Base-by-base conservation (phyloP, 2,329 filamentous ascomycete species). In the Phaeosphaeria sp. region DNA sequence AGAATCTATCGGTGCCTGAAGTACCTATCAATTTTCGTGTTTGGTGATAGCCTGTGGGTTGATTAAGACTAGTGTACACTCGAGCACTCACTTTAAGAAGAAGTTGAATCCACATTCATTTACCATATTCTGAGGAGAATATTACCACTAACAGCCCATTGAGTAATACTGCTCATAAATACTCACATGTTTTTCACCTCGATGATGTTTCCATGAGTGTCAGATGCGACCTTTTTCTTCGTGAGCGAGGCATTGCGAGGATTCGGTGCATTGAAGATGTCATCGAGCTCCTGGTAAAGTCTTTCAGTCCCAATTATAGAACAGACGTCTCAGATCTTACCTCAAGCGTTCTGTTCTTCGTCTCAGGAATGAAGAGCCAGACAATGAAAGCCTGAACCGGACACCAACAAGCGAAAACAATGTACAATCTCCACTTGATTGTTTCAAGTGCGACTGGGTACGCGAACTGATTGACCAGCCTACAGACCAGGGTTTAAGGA, bases 391-490 rank as follows among this genome's bases (percentile, higher is more conserved):
- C 60, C 49, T 66, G 63, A 6, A 71, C 42, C 0, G 66, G 58
- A 47, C 59, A 62, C 69, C 68, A 72, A 22, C 56, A 52, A 10
- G 60, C 58, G 27, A 72, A 69, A 18, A 72, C 66, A 41, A 72
- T 69, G 46, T 69, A 72, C 9, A 63, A 39, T 52, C 50, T 69
- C 68, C 66, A 72, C 21, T 58, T 46, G 22, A 72, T 72, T 5
- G 61, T 60, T 21, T 66, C 44, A 1, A 72, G 58, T 2, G 68
- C 59, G n/a, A 72, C 64, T 1, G 68, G 68, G 27, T 62, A 73
- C 9, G 69, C 71, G 30, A 72, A 73, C 51, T 73, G 69, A 60
- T 73, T 74, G 47, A 74, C 48, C 46, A 73, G 53, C n/a, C n/a
- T n/a, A n/a, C n/a, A n/a, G n/a, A n/a, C n/a, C n/a, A n/a, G n/a